Conservation (phyloP, 2,329 filamentous ascomycete genomes). For the Ophiostoma fasciatum region DNA sequence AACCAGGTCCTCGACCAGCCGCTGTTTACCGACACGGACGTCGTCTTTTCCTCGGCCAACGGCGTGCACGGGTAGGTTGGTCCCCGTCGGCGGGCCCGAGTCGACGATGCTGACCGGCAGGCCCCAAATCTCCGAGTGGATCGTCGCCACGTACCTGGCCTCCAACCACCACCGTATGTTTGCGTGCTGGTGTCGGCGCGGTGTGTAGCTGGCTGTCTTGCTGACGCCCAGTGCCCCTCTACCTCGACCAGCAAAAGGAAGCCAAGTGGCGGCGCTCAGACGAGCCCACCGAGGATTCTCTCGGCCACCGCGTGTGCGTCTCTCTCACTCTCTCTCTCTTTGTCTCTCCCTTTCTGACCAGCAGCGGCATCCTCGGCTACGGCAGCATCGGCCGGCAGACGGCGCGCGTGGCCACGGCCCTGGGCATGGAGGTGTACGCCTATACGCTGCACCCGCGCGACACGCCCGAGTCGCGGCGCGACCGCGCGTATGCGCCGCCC, state of each 20-base stretch:
- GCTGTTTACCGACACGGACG: constrained; percentile 33
- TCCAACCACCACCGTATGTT: constrained; percentile 33
- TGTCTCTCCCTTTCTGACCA: not conserved
- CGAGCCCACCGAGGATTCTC: constrained; percentile 25
- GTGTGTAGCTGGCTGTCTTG: too few species aligned
- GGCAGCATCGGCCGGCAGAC: constrained; percentile 38
- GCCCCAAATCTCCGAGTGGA: constrained; percentile 43
- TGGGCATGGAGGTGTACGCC: constrained; percentile 60
- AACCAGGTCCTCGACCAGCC: constrained; percentile 32
- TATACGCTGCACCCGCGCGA: constrained; percentile 57
- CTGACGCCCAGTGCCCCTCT: constrained; percentile 24
- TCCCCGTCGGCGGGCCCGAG: too few species aligned
- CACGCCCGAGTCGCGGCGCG: constrained; percentile 48
- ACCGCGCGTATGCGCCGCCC: constrained; percentile 52
- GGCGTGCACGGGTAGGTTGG: constrained; percentile 42
- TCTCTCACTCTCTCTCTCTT: not conserved
- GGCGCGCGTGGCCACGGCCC: constrained; percentile 41
- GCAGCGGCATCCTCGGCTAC: constrained; percentile 37
- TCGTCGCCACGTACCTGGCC: constrained; percentile 35
- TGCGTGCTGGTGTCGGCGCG: too few species aligned
- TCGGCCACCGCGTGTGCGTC: constrained; percentile 33
- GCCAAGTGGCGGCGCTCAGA: constrained; percentile 26
- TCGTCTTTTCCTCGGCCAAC: constrained; percentile 39
- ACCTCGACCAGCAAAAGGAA: constrained; percentile 28
- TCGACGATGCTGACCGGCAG: constrained; percentile 20